Base-by-base conservation (phyloP, 176 grass and related monocot genomes). In the Oryza australiensis region DNA sequence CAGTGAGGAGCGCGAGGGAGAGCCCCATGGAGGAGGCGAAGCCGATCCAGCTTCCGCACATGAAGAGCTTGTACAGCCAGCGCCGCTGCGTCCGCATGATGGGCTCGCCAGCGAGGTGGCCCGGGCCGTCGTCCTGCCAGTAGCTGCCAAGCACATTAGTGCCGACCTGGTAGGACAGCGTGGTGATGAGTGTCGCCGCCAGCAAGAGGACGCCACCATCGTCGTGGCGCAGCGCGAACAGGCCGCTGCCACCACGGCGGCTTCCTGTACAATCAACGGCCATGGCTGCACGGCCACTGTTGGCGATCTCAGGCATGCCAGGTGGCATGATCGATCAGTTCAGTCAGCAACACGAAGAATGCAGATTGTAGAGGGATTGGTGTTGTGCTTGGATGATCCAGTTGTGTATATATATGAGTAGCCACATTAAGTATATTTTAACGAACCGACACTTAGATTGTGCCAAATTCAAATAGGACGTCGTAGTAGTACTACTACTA, bases 141-240 rank as follows among this genome's bases (percentile, higher is more conserved):
- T 16, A 85, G n/a, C 82, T 73, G 18, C 73, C 82, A 2, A 73
- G 82, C 73, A 77, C 69, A 64, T 70, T 85, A 45, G 73, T 77
- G 2, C 82, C 82, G 64, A 85, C 9, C 73, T 85, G 82, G 73
- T 85, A 84, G 40, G 73, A 68, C 29, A 84, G 60, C 64, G 73
- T 64, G 14, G 82, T 77, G 82, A 84, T 84, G 59, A 84, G 73
- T 26, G 82, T 84, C 73, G 73, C 82, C 72, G 77, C 71, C 28
- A 84, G 30, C 72, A 84, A 45, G 12, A 84, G 72, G 27, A 63
- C 66, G 72, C 22, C 62, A 26, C 12, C 5, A 0, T 67, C 22
- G 5, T 28, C 65, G 72, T 32, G 49, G 10, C 11, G 23, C 0
- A 64, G 77, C 2, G 29, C 18, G 77, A 49, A 41, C 16, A 1